phyloP scores from a whole-genome alignment of 805 yeast genomes.

The Kazachstania taianensis region DNA sequence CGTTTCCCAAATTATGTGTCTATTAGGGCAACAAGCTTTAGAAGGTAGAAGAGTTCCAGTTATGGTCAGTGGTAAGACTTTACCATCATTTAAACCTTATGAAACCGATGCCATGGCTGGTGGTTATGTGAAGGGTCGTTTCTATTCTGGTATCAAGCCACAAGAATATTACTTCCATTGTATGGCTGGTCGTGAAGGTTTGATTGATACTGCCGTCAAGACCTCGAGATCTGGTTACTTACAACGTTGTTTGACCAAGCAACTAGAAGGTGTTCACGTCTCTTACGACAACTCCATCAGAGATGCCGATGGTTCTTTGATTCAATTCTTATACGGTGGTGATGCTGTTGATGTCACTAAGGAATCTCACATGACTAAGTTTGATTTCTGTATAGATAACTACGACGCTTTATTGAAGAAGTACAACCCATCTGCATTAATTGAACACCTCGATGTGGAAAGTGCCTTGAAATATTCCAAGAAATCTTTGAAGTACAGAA shows the following conservation, averaged over 20 bases:
- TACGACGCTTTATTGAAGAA: conserved; percentile 76
- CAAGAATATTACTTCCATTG: conserved; percentile 99
- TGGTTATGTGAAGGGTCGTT: conserved; percentile 93
- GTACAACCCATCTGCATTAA: conserved; percentile 70
- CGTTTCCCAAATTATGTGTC: conserved; percentile 98
- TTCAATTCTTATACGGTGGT: conserved; percentile 96
- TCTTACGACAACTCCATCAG: conserved; percentile 92
- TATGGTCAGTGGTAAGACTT: conserved; percentile 95
- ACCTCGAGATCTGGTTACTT: conserved; percentile 96
- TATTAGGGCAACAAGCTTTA: conserved; percentile 95
- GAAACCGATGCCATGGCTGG: conserved; percentile 98
- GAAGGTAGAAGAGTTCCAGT: conserved; percentile 99
- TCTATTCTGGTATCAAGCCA: conserved; percentile 95
- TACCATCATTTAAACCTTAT: conserved; percentile 92
- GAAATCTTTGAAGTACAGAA: conserved; percentile 63
- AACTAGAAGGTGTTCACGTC: conserved; percentile 92
- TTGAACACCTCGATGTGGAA: conserved; percentile 72
- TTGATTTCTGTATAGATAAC: conserved; percentile 86
- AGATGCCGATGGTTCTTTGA: conserved; percentile 86
- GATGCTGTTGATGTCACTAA: conserved; percentile 91
- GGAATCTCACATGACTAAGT: conserved; percentile 89
- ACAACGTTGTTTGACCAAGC: conserved; percentile 97
- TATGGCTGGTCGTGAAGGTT: conserved; percentile 99
- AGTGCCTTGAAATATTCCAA: conserved; percentile 72
- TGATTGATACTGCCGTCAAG: conserved; percentile 98